These are phyloP conservation scores for Phlebiopsis flavidoalba DNA, from an alignment of 768 basidiomycete genomes.

Conservation along the genomic window DNA sequence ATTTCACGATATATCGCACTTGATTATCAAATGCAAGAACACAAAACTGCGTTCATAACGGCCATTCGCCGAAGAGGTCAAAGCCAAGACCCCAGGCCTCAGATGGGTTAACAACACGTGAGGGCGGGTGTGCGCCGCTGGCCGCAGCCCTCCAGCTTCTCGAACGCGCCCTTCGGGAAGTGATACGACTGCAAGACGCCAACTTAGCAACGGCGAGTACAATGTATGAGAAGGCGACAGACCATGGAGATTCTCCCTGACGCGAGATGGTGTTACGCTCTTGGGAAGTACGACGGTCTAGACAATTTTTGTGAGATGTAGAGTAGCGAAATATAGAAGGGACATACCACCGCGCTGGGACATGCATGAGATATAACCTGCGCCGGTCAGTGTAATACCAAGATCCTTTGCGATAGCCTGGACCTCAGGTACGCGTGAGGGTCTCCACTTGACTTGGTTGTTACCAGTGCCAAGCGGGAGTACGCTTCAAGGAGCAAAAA, in stretches of 20 bases:
- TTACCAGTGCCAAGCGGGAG: conserved; percentile 71
- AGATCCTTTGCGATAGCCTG: conserved; percentile 55
- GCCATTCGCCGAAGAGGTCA: conserved; percentile 52
- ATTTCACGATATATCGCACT: no score
- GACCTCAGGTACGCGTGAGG: conserved; percentile 56
- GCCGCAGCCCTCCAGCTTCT: conserved; percentile 40
- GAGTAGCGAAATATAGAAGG: neutral
- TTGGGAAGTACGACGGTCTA: conserved; percentile 74
- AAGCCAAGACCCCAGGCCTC: conserved; percentile 52
- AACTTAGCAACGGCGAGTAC: neutral
- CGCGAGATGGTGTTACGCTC: conserved; percentile 63
- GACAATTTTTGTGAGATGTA: neutral
- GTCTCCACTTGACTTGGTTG: conserved; percentile 51
- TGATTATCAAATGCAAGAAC: no score
- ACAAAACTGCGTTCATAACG: no score
- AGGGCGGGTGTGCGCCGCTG: conserved; percentile 48
- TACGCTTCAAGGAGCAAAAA: conserved; percentile 64
- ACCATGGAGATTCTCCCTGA: conserved; percentile 69
- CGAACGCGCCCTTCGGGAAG: conserved; percentile 31
- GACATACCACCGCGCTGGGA: conserved; percentile 67
- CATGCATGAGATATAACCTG: conserved; percentile 74
- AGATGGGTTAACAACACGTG: conserved; percentile 55
- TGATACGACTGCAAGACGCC: conserved; percentile 5
- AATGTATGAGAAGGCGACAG: neutral
- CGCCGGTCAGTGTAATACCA: conserved; percentile 64